phyloP scores from a whole-genome alignment of 441 rosid genomes.

The Francoa sonchifolia region DNA sequence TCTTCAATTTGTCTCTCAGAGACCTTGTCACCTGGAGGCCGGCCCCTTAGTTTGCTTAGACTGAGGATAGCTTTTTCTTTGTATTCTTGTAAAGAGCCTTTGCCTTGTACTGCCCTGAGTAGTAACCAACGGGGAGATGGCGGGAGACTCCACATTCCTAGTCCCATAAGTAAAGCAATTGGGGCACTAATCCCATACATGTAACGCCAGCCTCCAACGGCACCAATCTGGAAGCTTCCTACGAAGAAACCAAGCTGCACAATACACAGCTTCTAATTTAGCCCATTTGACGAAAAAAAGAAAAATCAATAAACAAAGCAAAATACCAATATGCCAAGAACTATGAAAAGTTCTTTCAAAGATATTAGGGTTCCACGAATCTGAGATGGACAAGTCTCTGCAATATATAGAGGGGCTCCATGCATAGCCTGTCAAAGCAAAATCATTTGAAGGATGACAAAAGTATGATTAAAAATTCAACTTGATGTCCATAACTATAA shows the following conservation, averaged over 20 bases:
- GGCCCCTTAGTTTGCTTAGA: conserved; percentile 70
- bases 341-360: conserved; percentile 83
- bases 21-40: conserved; percentile 51
- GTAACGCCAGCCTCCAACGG: conserved; percentile 89
- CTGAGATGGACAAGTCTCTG: conserved; percentile 96
- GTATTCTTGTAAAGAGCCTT: conserved; percentile 54
- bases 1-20: conserved; percentile 75
- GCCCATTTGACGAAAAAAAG: conserved; percentile 7
- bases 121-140: conserved; percentile 97
- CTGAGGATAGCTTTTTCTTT: conserved; percentile 71
- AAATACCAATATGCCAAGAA: conserved; percentile 83
- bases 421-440: conserved; percentile 79
- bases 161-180: conserved; percentile 65
- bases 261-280: conserved; percentile 3
- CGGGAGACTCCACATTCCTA: conserved; percentile 87
- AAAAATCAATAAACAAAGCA: neutral
- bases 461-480: too few relatives aligned
- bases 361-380: conserved; percentile 94
- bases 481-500: too few relatives aligned
- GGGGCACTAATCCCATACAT: conserved; percentile 74
- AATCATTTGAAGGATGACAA: conserved; percentile 5
- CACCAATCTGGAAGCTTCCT: conserved; percentile 70
- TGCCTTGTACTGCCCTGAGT: conserved; percentile 80
- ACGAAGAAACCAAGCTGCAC: conserved; percentile 76
- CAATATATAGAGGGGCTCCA: conserved; percentile 94